Percentiles rank a stretch among this genome's conserved stretches.
Evolutionary conservation across 345 rosid species (phyloP).

Genomic region (Tarenaya hassleriana): DNA sequence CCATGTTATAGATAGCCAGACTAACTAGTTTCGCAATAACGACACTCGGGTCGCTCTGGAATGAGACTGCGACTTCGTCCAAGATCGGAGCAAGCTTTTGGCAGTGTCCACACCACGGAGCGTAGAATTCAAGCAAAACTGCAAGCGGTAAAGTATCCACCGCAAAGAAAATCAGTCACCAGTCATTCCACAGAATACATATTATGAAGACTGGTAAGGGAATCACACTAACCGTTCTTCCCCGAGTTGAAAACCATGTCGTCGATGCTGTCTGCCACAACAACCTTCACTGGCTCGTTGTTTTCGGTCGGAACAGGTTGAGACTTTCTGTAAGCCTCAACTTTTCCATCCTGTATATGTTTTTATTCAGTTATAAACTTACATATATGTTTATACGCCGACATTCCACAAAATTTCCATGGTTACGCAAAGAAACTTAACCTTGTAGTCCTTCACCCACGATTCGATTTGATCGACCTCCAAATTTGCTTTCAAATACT

Average conservation of each 20-base stretch:
- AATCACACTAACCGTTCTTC: conserved; percentile 56
- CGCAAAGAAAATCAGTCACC: not conserved
- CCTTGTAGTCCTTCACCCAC: conserved; percentile 87
- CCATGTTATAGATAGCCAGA: not conserved
- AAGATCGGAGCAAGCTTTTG: conserved; percentile 81
- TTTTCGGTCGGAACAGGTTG: conserved; percentile 81
- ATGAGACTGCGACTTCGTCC: conserved; percentile 84
- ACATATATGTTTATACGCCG: not conserved
- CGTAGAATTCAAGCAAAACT: conserved; percentile 91
- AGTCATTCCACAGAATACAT: not conserved
- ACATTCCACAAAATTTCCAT: not conserved
- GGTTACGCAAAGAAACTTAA: conserved; percentile 7
- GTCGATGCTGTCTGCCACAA: conserved; percentile 75
- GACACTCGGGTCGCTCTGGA: conserved; percentile 47
- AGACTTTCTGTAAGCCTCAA: conserved; percentile 55
- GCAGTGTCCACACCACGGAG: conserved; percentile 99
- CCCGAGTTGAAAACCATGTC: conserved; percentile 70
- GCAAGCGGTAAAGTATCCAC: conserved; percentile 23
- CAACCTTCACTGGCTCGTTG: conserved; percentile 81
- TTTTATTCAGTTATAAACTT: not conserved
- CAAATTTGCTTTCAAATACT: conserved; percentile 72
- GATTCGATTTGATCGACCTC: conserved; percentile 63
- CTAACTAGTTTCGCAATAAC: conserved; percentile 86
- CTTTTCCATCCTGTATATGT: conserved; percentile 66
- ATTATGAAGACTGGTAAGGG: not conserved